phyloP scores from a whole-genome alignment of 352 stramenopile species.

The Globisporangium yorkense region DNA sequence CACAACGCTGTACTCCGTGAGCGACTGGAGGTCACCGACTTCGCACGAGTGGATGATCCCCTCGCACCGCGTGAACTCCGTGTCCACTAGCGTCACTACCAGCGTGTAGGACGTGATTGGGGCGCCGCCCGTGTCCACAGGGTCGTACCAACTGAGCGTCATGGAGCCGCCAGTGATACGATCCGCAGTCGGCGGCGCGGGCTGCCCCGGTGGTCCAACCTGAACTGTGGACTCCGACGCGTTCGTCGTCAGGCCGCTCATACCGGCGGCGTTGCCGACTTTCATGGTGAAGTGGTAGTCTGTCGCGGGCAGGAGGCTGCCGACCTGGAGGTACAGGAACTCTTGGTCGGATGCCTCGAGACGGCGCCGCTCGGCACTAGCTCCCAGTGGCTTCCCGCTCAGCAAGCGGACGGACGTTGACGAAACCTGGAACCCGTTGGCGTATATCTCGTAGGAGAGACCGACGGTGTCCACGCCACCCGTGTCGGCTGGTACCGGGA shows the following conservation, averaged over 20 bases:
- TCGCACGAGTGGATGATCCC: conserved; percentile 38
- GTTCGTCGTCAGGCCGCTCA: conserved; percentile 16
- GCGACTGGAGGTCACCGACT: conserved; percentile 27
- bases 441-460: conserved; percentile 36
- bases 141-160: conserved; percentile 30
- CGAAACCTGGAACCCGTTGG: conserved; percentile 28
- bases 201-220: conserved; percentile 20
- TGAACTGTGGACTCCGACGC: conserved; percentile 12
- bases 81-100: conserved; percentile 12
- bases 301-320: conserved; percentile 32
- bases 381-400: neutral
- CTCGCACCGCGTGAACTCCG: conserved; percentile 25
- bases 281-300: conserved; percentile 41
- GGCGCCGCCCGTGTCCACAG: conserved; percentile 43
- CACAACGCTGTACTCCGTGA: conserved; percentile 37
- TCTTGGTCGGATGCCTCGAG: conserved; percentile 1
- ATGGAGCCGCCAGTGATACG: conserved; percentile 36
- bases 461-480: conserved; percentile 24
- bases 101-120: conserved; percentile 38
- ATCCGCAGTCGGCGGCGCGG: conserved; percentile 17
- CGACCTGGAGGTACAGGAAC: conserved; percentile 27
- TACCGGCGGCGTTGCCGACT: conserved; percentile 24
- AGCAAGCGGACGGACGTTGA: conserved; percentile 9
- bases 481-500: conserved; percentile 32
- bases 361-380: neutral